A percentile compares a stretch with the other conserved stretches of the same genome.
Conservation (phyloP, 2,329 filamentous ascomycete genomes). For the Aspergillus sclerotialis region DNA sequence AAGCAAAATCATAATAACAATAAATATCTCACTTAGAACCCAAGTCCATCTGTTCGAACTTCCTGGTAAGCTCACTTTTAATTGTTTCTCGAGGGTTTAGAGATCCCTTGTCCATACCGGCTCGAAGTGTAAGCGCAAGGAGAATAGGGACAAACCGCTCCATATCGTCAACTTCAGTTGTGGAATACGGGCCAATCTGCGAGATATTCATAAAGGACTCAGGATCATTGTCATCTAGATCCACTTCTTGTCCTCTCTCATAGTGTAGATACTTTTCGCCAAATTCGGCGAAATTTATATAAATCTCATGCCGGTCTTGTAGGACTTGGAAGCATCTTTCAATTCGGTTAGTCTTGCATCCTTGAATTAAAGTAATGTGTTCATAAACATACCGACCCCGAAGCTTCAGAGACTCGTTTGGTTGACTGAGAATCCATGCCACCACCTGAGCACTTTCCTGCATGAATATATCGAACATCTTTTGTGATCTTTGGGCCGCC, state of each 20-base stretch:
- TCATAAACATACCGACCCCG: too few species aligned
- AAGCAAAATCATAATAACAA: too few species aligned
- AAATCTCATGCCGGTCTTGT: background rate
- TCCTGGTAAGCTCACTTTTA: too few species aligned
- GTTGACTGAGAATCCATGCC: background rate
- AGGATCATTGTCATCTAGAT: background rate
- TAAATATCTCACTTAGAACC: too few species aligned
- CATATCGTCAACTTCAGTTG: background rate
- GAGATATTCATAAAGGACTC: constrained; percentile 3
- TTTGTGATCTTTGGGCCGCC: background rate
- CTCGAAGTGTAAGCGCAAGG: background rate
- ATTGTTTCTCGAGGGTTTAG: too few species aligned
- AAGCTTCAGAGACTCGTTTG: constrained; percentile 1
- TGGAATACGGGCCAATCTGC: background rate
- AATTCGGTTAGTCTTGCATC: too few species aligned
- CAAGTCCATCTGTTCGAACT: too few species aligned
- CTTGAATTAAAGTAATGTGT: too few species aligned
- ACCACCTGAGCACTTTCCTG: constrained; percentile 2
- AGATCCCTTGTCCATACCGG: background rate
- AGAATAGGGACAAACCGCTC: background rate
- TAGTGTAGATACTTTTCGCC: background rate
- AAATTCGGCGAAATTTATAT: background rate
- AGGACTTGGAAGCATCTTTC: constrained; percentile 1
- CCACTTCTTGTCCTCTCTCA: background rate
- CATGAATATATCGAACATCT: background rate